These are phyloP conservation scores for Salix caprea DNA, from an alignment of 345 rosid species.

Conservation along the genomic window DNA sequence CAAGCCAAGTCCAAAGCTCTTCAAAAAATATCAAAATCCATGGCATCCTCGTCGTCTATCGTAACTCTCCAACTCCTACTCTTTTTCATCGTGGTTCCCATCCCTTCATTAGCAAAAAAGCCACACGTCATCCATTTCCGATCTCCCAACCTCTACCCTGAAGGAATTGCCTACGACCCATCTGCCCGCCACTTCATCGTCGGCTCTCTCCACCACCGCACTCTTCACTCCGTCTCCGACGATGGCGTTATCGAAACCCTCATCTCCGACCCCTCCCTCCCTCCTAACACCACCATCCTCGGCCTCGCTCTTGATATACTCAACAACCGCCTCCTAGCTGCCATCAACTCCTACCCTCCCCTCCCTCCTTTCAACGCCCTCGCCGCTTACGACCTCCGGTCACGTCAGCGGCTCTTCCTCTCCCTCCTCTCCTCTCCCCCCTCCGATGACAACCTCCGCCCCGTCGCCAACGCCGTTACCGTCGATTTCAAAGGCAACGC, in stretches of 20 bases:
- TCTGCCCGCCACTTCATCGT: slow-evolving; percentile 71
- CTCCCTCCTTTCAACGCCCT: slow-evolving; percentile 76
- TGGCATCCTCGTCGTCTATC: slow-evolving; percentile 7
- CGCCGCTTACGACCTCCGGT: slow-evolving; percentile 76
- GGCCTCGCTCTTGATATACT: slow-evolving; percentile 58
- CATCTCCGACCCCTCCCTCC: slow-evolving; percentile 54
- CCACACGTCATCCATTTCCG: slow-evolving; percentile 65
- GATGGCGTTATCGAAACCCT: slow-evolving; percentile 63
- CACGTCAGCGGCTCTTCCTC: slow-evolving; percentile 41
- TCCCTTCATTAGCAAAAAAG: slow-evolving; percentile 23
- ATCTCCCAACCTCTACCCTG: slow-evolving; percentile 67
- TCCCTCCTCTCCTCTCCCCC: slow-evolving; percentile 23
- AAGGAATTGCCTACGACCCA: slow-evolving; percentile 68
- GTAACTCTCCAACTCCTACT: slow-evolving; percentile 5
- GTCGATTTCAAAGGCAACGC: slow-evolving; percentile 76
- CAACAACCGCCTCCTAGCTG: slow-evolving; percentile 66
- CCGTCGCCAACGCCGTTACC: slow-evolving; percentile 64
- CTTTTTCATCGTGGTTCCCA: slow-evolving; percentile 3
- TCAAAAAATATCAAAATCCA: neutral
- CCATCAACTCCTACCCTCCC: slow-evolving; percentile 36
- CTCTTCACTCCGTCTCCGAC: slow-evolving; percentile 67
- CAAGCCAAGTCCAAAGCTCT: too few species aligned
- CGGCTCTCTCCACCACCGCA: slow-evolving; percentile 60
- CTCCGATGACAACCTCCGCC: slow-evolving; percentile 14
- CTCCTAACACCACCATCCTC: slow-evolving; percentile 49